Base-by-base conservation (phyloP, 2,329 filamentous ascomycete species). In the Trichoderma sp. region DNA sequence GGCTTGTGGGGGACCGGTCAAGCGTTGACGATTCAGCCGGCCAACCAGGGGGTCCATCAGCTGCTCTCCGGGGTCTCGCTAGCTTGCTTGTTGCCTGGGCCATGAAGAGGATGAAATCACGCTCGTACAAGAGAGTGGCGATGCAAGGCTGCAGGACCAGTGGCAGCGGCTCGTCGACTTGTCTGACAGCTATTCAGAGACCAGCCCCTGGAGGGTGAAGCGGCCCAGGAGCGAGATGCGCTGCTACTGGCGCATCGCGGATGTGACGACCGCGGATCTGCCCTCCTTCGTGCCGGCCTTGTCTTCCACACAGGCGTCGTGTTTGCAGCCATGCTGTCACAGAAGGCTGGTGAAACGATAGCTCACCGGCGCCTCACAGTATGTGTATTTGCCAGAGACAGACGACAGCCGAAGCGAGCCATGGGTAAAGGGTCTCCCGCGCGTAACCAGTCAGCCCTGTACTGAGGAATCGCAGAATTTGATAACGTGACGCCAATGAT, bases 11-110 rank as follows among this genome's bases (percentile, higher is more conserved):
- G 21, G 63, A 63, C 66, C 30, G 43, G 58, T 16, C 65, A 16
- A 39, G 52, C 59, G 32, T 68, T 60, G 39, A 63, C 66, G 56
- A 68, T 60, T 68, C 56, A 68, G 55, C 46, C 56, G 52, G 24
- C 55, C 49, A 61, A 68, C 56, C 58, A 68, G 58, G 66, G 30
- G 30, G 43, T 13, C 39, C 28, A 63, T 54, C 66, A 63, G 58
- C 66, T 68, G 66, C 43, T 58, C 49, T 24, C 24, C 54, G 28
- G 63, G 61, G 61, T 37, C 34, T 43, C 39, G 39, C 28, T 43
- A 43, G 39, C 18, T 43, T 18, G n/a, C 54, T 24, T 51, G 54
- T 59, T 39, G 21, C 24, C 26, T 32, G 52, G 63, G 24, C 52
- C 52, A 46, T 49, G 37, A 21, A 58, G 14, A 49, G 14, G 13